These are phyloP conservation scores for Trametes cubensis DNA, from an alignment of 768 basidiomycete species.

Conservation along the genomic window DNA sequence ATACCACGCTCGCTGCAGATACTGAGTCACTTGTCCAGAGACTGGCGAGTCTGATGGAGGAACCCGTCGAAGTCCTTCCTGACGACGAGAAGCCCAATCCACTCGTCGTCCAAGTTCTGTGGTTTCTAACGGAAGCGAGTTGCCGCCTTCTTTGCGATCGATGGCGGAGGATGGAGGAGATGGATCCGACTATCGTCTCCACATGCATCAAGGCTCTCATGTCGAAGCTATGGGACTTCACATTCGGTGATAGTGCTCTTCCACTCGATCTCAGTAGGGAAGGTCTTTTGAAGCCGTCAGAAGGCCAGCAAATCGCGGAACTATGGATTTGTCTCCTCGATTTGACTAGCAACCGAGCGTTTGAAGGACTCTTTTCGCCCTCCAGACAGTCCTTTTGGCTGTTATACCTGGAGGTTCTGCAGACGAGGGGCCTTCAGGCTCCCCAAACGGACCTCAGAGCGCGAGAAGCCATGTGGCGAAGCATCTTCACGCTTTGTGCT, in stretches of 20 bases:
- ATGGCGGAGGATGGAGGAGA: slow-evolving; percentile 16
- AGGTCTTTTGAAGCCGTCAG: slow-evolving; percentile 37
- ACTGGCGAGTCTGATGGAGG: slow-evolving; percentile 41
- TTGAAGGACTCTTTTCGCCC: slow-evolving; percentile 18
- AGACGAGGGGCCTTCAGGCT: slow-evolving; percentile 20
- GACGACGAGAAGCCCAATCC: slow-evolving; percentile 38
- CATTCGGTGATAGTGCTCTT: slow-evolving; percentile 49
- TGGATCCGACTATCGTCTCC: slow-evolving; percentile 28
- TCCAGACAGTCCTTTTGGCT: slow-evolving; percentile 42
- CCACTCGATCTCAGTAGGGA: slow-evolving; percentile 39
- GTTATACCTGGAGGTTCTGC: slow-evolving; percentile 34
- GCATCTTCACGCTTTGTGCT: slow-evolving; percentile 67
- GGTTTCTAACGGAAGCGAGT: slow-evolving; percentile 66
- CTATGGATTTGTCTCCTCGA: slow-evolving; percentile 78
- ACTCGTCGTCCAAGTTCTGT: slow-evolving; percentile 50
- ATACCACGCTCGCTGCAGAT: slow-evolving; percentile 33
- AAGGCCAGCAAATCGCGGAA: slow-evolving; percentile 49
- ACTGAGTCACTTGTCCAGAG: slow-evolving; percentile 41
- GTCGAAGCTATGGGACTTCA: slow-evolving; percentile 50
- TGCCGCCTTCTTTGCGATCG: slow-evolving; percentile 42
- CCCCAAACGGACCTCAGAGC: slow-evolving; percentile 41
- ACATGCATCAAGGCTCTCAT: slow-evolving; percentile 41
- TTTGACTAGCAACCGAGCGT: slow-evolving; percentile 33
- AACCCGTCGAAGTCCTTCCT: slow-evolving; percentile 32
- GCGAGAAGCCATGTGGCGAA: slow-evolving; percentile 75